These are phyloP conservation scores for Pleurozium schreberi DNA, from an alignment of 225 moss, liverwort and hornwort genomes.

Conservation along the genomic window DNA sequence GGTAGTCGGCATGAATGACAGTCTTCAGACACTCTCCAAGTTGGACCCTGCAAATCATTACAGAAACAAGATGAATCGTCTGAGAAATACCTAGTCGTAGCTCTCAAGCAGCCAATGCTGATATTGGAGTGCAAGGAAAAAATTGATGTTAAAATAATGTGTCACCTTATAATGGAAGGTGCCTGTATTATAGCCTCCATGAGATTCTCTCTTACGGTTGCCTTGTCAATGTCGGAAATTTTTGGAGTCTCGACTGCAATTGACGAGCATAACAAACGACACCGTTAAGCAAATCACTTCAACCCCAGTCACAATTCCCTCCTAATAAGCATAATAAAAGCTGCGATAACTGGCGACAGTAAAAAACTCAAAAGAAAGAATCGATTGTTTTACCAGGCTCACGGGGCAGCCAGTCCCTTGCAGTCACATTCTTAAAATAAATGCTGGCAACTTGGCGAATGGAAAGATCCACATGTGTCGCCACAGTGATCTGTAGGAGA, in stretches of 20 bases:
- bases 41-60: conserved; percentile 49
- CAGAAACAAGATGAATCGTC: background rate
- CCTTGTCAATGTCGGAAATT: conserved; percentile 71
- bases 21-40: conserved; percentile 98
- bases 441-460: conserved; percentile 98
- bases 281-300: background rate
- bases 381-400: conserved; percentile 48
- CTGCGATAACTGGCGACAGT: background rate
- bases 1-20: conserved; percentile 93
- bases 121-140: background rate
- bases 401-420: conserved; percentile 85
- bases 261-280: background rate
- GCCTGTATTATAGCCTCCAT: conserved; percentile 95
- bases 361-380: background rate
- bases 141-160: background rate
- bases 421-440: conserved; percentile 94
- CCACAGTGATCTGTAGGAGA: conserved; percentile 81
- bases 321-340: background rate
- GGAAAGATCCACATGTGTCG: conserved; percentile 72
- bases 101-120: background rate
- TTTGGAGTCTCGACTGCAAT: conserved; percentile 56
- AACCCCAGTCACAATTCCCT: background rate
- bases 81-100: background rate
- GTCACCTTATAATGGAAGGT: conserved; percentile 82
- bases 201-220: conserved; percentile 72